A percentile compares a stretch with the other conserved stretches of the same genome.
Evolutionary conservation across 2,329 filamentous ascomycete genomes (phyloP).

Genomic region (Exophiala sp.): DNA sequence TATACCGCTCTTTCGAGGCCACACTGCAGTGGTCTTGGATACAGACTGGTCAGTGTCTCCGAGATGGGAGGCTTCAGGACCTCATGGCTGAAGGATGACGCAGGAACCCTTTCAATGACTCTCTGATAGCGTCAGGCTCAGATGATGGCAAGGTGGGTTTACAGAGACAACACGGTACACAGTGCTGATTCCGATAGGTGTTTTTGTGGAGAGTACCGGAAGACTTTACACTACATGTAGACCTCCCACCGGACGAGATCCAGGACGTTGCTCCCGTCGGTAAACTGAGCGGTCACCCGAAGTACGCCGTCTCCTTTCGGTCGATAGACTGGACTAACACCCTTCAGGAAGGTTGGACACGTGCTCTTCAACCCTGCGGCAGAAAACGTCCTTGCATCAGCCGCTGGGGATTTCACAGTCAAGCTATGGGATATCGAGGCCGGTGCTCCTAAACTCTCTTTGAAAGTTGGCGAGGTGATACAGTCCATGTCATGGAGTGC

Average conservation of each 20-base stretch:
- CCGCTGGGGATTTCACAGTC: conserved; percentile 88
- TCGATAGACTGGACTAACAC: conserved; percentile 17
- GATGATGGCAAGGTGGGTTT: conserved; percentile 78
- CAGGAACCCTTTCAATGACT: conserved; percentile 95
- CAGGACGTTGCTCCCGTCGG: conserved; percentile 72
- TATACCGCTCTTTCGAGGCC: conserved; percentile 90
- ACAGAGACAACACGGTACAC: not conserved
- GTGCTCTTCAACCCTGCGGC: conserved; percentile 96
- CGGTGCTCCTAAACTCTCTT: conserved; percentile 64
- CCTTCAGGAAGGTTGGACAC: conserved; percentile 82
- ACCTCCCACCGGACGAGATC: conserved; percentile 68
- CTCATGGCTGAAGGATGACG: conserved; percentile 9
- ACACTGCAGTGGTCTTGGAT: conserved; percentile 91
- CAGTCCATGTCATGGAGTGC: conserved; percentile 96
- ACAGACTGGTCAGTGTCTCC: conserved; percentile 73
- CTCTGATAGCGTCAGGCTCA: conserved; percentile 82
- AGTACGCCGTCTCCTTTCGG: conserved; percentile 46
- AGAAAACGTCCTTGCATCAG: conserved; percentile 89
- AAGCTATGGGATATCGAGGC: conserved; percentile 93
- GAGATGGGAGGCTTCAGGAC: conserved; percentile 3
- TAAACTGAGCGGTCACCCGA: conserved; percentile 79
- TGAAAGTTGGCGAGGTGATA: conserved; percentile 86
- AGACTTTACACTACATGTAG: conserved; percentile 74
- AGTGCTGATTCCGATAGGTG: conserved; percentile 45
- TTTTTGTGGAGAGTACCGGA: conserved; percentile 94